Base-by-base conservation (phyloP, 2,329 filamentous ascomycete species). In the Botrytis porri region DNA sequence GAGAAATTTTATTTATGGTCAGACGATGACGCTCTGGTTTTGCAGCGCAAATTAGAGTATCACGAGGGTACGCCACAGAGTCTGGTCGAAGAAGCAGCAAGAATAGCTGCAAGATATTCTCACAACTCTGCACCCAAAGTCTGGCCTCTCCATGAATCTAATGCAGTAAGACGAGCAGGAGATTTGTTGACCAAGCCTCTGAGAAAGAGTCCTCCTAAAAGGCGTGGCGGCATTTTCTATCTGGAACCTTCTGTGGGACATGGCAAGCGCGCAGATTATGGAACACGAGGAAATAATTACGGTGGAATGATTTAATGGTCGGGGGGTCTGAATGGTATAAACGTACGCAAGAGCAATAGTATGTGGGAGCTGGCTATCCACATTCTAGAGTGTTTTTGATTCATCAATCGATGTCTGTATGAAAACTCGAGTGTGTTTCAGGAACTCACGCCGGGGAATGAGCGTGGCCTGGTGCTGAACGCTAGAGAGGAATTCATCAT, bases 41-140 rank as follows among this genome's bases (percentile, higher is more conserved):
- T 78, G 45, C 75, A 74, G 69, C 66, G 48, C 16, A 78, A 75
- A 59, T 59, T 78, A 37, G 75, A 77, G 61, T 75, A 70, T 64
- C 75, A 74, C 20, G 71, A 76, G 37, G 77, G 71, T 76, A 73
- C 70, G 4, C 70, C 73, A 39, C 54, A 69, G 7, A 37, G 48
- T 4, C 41, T 74, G n/a, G 73, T 70, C 25, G 61, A 39, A 43
- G 70, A 74, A 10, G 64, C 70, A 3, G 59, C 32, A 29, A 59
- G n/a, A 25, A 25, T 82, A 20, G 61, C 72, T 2, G 41, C 22
- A 22, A 70, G 18, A 37, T 63, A 57, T 18, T 18, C 41, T 9
- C 51, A 35, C 0, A 32, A 60, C 14, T 8, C 16, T 16, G 16
- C 29, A 18, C 41, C 54, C 9, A 35, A 45, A 22, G 35, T 45